A percentile compares a stretch with the other conserved stretches of the same genome.
Conservation (phyloP, 192 early-diverging fungal genomes). For the Coemansia sp. region DNA sequence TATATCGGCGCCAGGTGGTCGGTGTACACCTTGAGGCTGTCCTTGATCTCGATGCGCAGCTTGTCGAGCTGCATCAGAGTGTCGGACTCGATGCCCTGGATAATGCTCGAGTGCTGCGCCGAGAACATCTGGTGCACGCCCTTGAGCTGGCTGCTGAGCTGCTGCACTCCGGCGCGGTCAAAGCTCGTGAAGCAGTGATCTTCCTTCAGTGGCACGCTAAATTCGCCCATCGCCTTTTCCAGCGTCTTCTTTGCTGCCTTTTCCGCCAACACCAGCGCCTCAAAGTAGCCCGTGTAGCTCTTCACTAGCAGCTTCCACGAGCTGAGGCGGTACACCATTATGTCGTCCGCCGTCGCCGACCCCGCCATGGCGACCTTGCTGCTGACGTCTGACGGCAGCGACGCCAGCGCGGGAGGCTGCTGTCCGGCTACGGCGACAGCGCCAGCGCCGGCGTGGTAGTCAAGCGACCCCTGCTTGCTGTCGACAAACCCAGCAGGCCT, state of each 20-base stretch:
- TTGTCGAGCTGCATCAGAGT: conserved; percentile 26
- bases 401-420: conserved; percentile 14
- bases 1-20: conserved; percentile 47
- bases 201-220: conserved; percentile 29
- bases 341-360: conserved; percentile 35
- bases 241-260: conserved; percentile 27
- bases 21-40: conserved; percentile 34
- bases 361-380: conserved; percentile 27
- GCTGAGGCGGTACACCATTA: conserved; percentile 31
- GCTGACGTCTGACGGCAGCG: conserved; percentile 36
- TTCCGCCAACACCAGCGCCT: conserved; percentile 22
- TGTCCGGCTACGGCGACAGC: too few species aligned
- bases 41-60: conserved; percentile 40
- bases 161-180: conserved; percentile 35
- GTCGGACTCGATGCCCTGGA: conserved; percentile 31
- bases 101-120: conserved; percentile 21
- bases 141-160: conserved; percentile 24
- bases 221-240: conserved; percentile 35
- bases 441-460: too few species aligned
- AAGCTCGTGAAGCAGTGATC: conserved; percentile 39
- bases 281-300: conserved; percentile 30
- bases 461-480: too few species aligned
- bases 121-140: conserved; percentile 37
- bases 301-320: conserved; percentile 40
- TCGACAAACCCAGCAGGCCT: too few species aligned